phyloP scores from a whole-genome alignment of 495 filamentous ascomycete genomes.

The Pseudoneurospora amorphoporcata region DNA sequence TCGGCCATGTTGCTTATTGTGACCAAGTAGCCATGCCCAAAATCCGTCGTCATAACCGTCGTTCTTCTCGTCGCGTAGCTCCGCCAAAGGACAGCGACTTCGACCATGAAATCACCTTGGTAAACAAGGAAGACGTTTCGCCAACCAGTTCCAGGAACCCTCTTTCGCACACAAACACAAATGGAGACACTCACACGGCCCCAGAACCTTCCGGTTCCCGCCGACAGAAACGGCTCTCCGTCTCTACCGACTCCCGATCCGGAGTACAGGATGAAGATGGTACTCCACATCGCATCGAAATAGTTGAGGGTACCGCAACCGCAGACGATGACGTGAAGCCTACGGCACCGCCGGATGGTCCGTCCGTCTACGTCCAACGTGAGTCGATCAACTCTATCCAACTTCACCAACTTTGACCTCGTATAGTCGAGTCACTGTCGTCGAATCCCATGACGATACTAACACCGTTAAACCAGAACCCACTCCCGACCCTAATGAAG shows the following conservation, averaged over 20 bases:
- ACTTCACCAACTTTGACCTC: not conserved
- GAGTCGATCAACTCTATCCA: not conserved
- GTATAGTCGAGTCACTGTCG: not conserved
- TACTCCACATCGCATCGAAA: not conserved
- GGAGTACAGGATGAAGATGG: not conserved
- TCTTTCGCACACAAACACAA: not conserved
- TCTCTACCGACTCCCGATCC: not conserved
- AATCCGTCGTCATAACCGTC: conserved; percentile 25
- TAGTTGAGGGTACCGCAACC: not conserved
- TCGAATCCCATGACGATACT: not conserved
- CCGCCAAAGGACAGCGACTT: conserved; percentile 43
- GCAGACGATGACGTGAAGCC: not conserved
- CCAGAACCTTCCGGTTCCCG: not conserved
- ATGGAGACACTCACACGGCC: not conserved
- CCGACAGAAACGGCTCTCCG: not conserved
- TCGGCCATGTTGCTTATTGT: not conserved
- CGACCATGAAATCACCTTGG: conserved; percentile 51
- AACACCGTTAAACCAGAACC: not conserved
- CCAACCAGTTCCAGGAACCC: not conserved
- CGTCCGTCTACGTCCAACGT: not conserved
- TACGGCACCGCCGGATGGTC: not conserved
- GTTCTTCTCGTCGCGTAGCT: conserved; percentile 37
- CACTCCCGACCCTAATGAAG: not conserved
- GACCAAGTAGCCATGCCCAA: conserved; percentile 29
- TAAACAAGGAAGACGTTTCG: conserved; percentile 25